Percentiles rank a stretch among this genome's conserved stretches.
Evolutionary conservation across 2,329 filamentous ascomycete species (phyloP).

Genomic region (Aureobasidium sp.): DNA sequence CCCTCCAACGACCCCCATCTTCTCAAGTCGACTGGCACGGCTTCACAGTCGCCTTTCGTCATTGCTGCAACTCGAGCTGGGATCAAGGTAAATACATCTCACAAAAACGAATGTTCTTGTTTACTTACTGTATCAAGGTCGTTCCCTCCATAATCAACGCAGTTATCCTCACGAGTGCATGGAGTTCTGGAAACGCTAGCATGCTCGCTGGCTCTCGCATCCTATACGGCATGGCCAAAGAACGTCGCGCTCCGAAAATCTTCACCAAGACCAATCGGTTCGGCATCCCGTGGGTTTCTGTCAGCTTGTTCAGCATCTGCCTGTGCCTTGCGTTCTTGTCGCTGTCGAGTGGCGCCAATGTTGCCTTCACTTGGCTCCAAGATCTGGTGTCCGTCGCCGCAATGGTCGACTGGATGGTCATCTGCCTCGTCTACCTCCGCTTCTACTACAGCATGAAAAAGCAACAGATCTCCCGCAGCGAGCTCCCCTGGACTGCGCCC

Average conservation of each 20-base stretch:
- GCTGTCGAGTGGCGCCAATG: slow-evolving; percentile 21
- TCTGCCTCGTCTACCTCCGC: slow-evolving; percentile 25
- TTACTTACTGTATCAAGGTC: slow-evolving; percentile 35
- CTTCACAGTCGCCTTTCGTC: slow-evolving; percentile 46
- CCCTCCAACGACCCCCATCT: slow-evolving; percentile 45
- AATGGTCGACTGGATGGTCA: slow-evolving; percentile 25
- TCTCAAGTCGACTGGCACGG: slow-evolving; percentile 45
- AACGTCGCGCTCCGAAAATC: slow-evolving; percentile 54
- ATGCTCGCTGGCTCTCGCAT: slow-evolving; percentile 21
- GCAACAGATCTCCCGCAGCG: slow-evolving; percentile 24
- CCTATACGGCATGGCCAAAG: slow-evolving; percentile 34
- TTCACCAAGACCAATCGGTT: slow-evolving; percentile 20
- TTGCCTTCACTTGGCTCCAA: slow-evolving; percentile 27
- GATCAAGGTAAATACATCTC: too few relatives aligned
- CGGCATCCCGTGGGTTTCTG: slow-evolving; percentile 20
- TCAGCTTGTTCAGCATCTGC: slow-evolving; percentile 18
- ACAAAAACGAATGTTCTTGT: too few relatives aligned
- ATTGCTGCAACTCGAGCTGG: slow-evolving; percentile 42
- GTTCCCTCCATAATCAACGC: slow-evolving; percentile 63
- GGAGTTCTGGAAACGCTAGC: slow-evolving; percentile 47
- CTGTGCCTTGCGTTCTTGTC: slow-evolving; percentile 21
- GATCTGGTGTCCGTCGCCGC: slow-evolving; percentile 24
- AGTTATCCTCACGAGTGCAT: slow-evolving; percentile 59
- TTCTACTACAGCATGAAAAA: slow-evolving; percentile 23
- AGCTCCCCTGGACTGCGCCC: slow-evolving; percentile 25